Evolutionary conservation across 805 yeast genomes (phyloP), one percentile per base, ranked within the genome.

Genomic region (Candida loeiensis): DNA sequence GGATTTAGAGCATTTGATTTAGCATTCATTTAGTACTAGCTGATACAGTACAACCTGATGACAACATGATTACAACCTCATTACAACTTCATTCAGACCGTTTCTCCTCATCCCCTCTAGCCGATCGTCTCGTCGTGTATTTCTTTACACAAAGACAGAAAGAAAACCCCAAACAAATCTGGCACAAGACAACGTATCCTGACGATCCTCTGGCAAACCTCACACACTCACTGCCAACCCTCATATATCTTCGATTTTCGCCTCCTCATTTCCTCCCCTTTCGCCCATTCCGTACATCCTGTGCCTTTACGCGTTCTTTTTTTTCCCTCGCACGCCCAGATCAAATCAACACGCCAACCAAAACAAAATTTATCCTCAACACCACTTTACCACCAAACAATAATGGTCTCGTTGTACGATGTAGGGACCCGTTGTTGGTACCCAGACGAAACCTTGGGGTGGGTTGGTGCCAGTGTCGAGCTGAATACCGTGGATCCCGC

Each of bases 381-480:
- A 36, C 39, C 37, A 40, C 34, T 33, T 28, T 26, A 31, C 21
- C 9, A 28, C 34, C 13, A 16, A 18, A 15, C 18, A 7, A 26
- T 12, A 16, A 53, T 54, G 55, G 53, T 47, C 7, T 43, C 57
- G 17, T 36, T 48, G 28, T 57, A 57, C 32, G 64, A 57, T 25
- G 58, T 61, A 14, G 73, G 73, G 41, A 78, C 83, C 55, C 82
- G 85, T 50, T 84, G 91, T 66, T 85, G 95, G 95, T 76, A 79
- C 50, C 89, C 88, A 13, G 89, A 85, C 58, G 79, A 75, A 37
- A 64, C 69, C 32, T 71, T 74, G 46, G 95, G 93, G 16, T 85
- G 91, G 89, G 64, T 82, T 17, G 85, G 87, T 17, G 85, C 82
- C 31, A 77, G 75, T 39, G 80, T 84, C 37, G 66, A 65, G 50